phyloP scores from a whole-genome alignment of 208 protist genomes.

The Acanthamoeba royreba region DNA sequence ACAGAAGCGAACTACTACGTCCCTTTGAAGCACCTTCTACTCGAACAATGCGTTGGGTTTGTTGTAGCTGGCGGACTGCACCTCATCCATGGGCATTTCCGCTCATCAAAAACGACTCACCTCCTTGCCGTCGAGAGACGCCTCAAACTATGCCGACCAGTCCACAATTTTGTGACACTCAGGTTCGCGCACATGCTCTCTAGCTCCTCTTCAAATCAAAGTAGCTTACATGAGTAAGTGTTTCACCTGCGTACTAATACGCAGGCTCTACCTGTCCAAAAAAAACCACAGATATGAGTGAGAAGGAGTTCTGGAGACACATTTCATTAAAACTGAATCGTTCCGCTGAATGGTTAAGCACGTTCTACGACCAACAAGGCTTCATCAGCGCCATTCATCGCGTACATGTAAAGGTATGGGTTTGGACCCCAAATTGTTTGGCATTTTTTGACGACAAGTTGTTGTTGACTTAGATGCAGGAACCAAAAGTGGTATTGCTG shows the following conservation, averaged over 20 bases:
- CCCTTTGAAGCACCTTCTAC: neutral
- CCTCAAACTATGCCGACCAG: too few relatives aligned
- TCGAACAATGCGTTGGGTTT: neutral
- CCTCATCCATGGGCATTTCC: neutral
- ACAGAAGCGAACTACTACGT: neutral
- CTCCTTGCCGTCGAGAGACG: neutral
- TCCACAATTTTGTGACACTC: neutral
- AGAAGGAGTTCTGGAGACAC: neutral
- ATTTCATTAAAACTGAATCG: neutral
- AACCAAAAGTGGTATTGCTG: constrained; percentile 20
- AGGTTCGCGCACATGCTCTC: too few relatives aligned
- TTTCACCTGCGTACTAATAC: too few relatives aligned
- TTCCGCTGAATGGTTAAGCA: neutral
- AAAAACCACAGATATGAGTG: neutral
- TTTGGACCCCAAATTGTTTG: too few relatives aligned
- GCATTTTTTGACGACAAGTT: too few relatives aligned
- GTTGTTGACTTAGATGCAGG: neutral
- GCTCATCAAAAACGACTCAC: neutral
- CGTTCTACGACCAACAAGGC: constrained; percentile 28
- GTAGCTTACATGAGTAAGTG: too few relatives aligned
- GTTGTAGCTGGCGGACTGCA: neutral
- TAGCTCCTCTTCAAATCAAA: too few relatives aligned
- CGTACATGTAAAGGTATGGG: neutral
- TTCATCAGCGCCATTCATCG: neutral
- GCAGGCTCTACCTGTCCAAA: neutral